Conservation (phyloP, 2,329 filamentous ascomycete species). For the Dothideomycetes sp. region DNA sequence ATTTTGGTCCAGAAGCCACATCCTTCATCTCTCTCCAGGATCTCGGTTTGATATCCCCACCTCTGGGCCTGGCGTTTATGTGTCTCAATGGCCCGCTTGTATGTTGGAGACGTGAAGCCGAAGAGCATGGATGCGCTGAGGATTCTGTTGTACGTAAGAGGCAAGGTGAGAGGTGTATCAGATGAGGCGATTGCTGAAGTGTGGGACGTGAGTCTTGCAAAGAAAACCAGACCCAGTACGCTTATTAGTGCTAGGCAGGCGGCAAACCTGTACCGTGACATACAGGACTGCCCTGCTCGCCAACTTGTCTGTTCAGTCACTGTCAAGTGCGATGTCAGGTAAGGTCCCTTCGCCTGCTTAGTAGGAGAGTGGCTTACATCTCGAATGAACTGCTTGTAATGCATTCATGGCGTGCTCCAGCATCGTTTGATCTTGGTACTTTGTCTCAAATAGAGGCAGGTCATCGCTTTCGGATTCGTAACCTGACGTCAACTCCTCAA, state of each 20-base stretch:
- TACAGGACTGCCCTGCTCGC: not conserved
- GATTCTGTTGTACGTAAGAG: constrained; percentile 18
- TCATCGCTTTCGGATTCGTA: not conserved
- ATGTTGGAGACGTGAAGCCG: constrained; percentile 27
- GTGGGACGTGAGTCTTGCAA: not conserved
- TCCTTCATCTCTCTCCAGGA: constrained; percentile 33
- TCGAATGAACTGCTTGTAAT: too few relatives aligned
- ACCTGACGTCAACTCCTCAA: too few relatives aligned
- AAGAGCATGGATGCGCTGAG: constrained; percentile 33
- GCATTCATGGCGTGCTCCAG: too few relatives aligned
- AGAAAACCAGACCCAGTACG: not conserved
- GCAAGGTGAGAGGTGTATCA: too few relatives aligned
- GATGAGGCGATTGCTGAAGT: too few relatives aligned
- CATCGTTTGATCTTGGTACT: not conserved
- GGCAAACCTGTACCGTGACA: not conserved
- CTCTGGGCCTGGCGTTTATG: constrained; percentile 33
- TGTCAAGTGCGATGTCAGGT: too few relatives aligned
- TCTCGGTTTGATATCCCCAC: constrained; percentile 33
- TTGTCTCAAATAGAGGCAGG: constrained; percentile 1
- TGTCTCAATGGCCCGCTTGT: constrained; percentile 33
- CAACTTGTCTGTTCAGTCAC: not conserved
- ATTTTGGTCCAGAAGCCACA: constrained; percentile 38
- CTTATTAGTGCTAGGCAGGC: not conserved
- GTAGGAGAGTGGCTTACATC: too few relatives aligned
- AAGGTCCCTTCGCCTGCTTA: too few relatives aligned